phyloP scores from a whole-genome alignment of 2,329 filamentous ascomycete genomes.

The Pseudogymnoascus verrucosus region DNA sequence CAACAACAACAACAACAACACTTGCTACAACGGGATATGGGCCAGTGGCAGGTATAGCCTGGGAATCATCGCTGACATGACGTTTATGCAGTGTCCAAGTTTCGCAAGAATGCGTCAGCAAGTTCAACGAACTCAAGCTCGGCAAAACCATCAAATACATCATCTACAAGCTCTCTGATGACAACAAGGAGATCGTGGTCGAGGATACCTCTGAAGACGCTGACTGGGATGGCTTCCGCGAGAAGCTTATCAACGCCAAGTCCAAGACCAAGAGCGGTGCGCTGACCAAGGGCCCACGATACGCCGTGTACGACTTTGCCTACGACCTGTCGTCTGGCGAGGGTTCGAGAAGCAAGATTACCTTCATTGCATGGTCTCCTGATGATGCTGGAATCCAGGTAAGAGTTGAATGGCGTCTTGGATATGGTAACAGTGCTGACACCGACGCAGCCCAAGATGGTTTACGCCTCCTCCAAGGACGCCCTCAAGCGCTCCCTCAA shows the following conservation, averaged over 20 bases:
- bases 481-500: slow-evolving; percentile 72
- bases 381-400: slow-evolving; percentile 76
- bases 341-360: slow-evolving; percentile 71
- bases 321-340: slow-evolving; percentile 66
- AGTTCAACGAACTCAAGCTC: slow-evolving; percentile 78
- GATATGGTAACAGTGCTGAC: slow-evolving; percentile 12
- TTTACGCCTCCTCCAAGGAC: slow-evolving; percentile 84
- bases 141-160: slow-evolving; percentile 77
- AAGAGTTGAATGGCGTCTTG: slow-evolving; percentile 28
- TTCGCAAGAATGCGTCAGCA: slow-evolving; percentile 59
- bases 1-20: slow-evolving; percentile 3
- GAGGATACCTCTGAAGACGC: slow-evolving; percentile 60
- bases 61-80: not conserved
- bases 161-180: slow-evolving; percentile 79
- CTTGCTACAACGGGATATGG: not conserved
- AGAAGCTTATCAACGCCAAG: slow-evolving; percentile 67
- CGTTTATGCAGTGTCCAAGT: slow-evolving; percentile 54
- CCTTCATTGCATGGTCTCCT: slow-evolving; percentile 72
- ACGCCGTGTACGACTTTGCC: slow-evolving; percentile 79
- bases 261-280: slow-evolving; percentile 61
- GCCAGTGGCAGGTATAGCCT: too few species aligned
- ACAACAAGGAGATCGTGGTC: slow-evolving; percentile 74
- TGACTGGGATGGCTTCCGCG: slow-evolving; percentile 66
- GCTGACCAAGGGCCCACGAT: slow-evolving; percentile 63
- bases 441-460: slow-evolving; percentile 67